Evolutionary conservation across 2,329 filamentous ascomycete genomes (phyloP).

Genomic region (Arthrobotrys megalospora): DNA sequence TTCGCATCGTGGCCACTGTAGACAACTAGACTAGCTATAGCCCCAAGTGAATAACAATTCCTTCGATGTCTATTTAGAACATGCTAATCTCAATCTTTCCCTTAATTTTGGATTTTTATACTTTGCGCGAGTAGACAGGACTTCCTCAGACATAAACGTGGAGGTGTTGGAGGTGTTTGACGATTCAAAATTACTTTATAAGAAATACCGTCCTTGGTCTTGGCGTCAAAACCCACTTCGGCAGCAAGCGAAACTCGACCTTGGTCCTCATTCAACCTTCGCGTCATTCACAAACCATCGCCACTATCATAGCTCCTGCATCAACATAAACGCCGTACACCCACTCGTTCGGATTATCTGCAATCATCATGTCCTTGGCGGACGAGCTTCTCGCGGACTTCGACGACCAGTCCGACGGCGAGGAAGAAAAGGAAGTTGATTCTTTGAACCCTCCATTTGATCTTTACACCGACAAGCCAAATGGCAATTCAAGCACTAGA

Average conservation of each 20-base stretch:
- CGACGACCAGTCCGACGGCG: conserved; percentile 84
- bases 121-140: no score
- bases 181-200: neutral
- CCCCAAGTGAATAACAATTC: neutral
- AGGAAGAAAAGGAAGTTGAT: conserved; percentile 73
- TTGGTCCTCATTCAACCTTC: conserved; percentile 3
- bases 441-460: conserved; percentile 69
- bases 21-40: conserved; percentile 20
- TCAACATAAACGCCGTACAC: conserved; percentile 42
- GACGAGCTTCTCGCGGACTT: conserved; percentile 95
- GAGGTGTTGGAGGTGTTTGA: neutral
- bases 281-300: conserved; percentile 5
- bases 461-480: conserved; percentile 66
- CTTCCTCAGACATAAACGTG: no score
- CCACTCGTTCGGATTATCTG: neutral
- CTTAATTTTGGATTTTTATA: neutral
- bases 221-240: conserved; percentile 13
- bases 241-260: conserved; percentile 8
- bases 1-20: conserved; percentile 6
- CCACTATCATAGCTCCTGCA: neutral
- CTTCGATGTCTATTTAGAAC: conserved; percentile 5
- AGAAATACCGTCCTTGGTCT: neutral
- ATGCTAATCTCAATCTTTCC: neutral
- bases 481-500: conserved; percentile 66
- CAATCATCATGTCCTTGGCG: conserved; percentile 87